Conservation (phyloP, 2,329 filamentous ascomycete genomes). For the Cercospora beticola region DNA sequence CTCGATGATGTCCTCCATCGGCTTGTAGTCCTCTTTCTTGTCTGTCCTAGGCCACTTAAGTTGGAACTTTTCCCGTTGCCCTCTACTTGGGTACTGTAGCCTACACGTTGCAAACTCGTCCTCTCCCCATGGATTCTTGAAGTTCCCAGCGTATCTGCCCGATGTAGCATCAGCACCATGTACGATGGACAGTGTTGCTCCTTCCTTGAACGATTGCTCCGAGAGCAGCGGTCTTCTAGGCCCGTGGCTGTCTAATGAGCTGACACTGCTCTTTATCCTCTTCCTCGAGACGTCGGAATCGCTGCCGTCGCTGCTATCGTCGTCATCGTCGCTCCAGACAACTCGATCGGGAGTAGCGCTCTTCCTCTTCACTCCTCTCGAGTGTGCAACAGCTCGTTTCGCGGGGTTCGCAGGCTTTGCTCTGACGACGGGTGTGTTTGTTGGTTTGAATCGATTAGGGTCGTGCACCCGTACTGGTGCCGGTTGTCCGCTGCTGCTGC, state of each 20-base stretch:
- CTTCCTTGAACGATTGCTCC: constrained; percentile 27
- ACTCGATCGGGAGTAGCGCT: constrained; percentile 37
- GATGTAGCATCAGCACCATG: constrained; percentile 46
- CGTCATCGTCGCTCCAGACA: constrained; percentile 37
- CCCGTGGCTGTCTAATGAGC: constrained; percentile 34
- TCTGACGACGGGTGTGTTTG: constrained; percentile 16
- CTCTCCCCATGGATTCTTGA: constrained; percentile 48
- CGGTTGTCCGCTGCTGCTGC: constrained; percentile 7
- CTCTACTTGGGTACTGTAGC: constrained; percentile 79
- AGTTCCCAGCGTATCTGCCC: constrained; percentile 46
- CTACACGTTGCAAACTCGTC: constrained; percentile 48
- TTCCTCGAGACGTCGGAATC: constrained; percentile 40
- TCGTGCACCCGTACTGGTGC: constrained; percentile 21
- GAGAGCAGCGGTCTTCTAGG: constrained; percentile 27
- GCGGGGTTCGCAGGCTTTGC: constrained; percentile 24
- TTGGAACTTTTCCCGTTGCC: constrained; percentile 56
- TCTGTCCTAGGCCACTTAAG: constrained; percentile 70
- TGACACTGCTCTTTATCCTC: constrained; percentile 39
- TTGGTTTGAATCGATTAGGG: constrained; percentile 32
- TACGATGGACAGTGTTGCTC: constrained; percentile 38
- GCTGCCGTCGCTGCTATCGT: constrained; percentile 34
- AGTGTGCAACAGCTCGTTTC: constrained; percentile 23
- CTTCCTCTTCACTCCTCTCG: constrained; percentile 39
- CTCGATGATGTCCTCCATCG: constrained; percentile 61
- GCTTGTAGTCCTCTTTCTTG: constrained; percentile 58